Evolutionary conservation across 2,329 filamentous ascomycete species (phyloP).

Genomic region (Calonectria pseudoreteaudii): DNA sequence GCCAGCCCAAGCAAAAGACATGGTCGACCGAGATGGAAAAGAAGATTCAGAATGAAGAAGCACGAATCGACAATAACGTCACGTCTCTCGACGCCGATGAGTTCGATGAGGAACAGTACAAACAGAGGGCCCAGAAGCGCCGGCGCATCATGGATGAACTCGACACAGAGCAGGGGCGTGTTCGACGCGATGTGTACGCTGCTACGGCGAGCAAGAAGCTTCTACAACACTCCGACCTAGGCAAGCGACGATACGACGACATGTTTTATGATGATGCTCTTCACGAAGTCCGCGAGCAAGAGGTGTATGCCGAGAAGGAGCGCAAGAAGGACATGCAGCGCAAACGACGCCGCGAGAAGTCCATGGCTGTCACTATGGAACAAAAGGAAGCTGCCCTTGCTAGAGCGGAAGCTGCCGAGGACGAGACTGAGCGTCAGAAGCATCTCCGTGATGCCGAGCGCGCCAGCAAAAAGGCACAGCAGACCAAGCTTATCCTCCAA

Average conservation of each 20-base stretch:
- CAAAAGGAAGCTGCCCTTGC: conserved; percentile 87
- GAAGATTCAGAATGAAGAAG: conserved; percentile 53
- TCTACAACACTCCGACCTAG: conserved; percentile 74
- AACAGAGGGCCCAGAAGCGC: conserved; percentile 74
- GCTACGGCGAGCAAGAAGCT: conserved; percentile 72
- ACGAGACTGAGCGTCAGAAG: conserved; percentile 84
- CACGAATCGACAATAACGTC: conserved; percentile 60
- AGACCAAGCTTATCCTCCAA: conserved; percentile 88
- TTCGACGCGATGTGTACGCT: conserved; percentile 70
- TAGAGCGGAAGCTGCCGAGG: conserved; percentile 80
- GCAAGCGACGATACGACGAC: conserved; percentile 81
- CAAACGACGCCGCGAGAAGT: conserved; percentile 94
- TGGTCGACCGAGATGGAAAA: conserved; percentile 65
- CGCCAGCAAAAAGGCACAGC: conserved; percentile 91
- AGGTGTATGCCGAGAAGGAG: conserved; percentile 95
- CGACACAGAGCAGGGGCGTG: conserved; percentile 74
- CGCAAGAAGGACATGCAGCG: conserved; percentile 99
- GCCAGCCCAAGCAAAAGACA: conserved; percentile 72
- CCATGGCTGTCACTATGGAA: conserved; percentile 92
- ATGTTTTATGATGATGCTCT: conserved; percentile 84
- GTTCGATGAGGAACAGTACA: conserved; percentile 59
- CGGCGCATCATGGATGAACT: conserved; percentile 72
- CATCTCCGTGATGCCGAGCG: conserved; percentile 88
- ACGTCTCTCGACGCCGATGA: conserved; percentile 57
- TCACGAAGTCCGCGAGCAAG: conserved; percentile 88